A percentile compares a stretch with the other conserved stretches of the same genome.
Conservation (phyloP, 2,329 filamentous ascomycete species). For the Furcasterigmium furcatum region DNA sequence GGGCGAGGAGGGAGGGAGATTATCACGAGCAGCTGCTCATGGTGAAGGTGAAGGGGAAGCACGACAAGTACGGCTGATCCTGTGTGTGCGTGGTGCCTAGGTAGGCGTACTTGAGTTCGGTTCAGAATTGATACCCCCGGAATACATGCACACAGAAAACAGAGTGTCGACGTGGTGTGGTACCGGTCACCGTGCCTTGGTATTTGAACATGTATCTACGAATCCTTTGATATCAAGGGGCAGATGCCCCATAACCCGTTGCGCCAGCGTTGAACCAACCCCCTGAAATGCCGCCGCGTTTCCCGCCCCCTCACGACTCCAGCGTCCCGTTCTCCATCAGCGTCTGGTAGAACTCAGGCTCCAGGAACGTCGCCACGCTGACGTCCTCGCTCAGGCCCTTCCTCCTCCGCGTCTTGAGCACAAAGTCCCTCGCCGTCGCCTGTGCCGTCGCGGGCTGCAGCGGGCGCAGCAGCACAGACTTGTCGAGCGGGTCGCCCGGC, state of each 20-base stretch:
- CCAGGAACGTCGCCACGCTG: conserved; percentile 91
- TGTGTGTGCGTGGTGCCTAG: no score
- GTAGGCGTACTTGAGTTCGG: no score
- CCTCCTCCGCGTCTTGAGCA: conserved; percentile 87
- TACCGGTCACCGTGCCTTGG: neutral
- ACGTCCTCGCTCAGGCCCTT: conserved; percentile 97
- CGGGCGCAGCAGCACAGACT: conserved; percentile 75
- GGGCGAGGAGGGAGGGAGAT: conserved; percentile 78
- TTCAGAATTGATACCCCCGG: no score
- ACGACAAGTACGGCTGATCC: conserved; percentile 70
- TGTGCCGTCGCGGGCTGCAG: conserved; percentile 85
- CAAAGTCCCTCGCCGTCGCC: conserved; percentile 91
- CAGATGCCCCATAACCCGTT: neutral
- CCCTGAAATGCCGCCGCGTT: conserved; percentile 3
- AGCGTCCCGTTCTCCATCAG: conserved; percentile 86
- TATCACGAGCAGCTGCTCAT: conserved; percentile 86
- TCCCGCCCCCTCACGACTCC: conserved; percentile 37
- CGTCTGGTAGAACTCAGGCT: conserved; percentile 87
- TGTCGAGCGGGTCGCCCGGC: conserved; percentile 90
- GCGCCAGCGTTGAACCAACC: neutral
- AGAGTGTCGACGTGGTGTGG: neutral
- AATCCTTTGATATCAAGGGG: neutral
- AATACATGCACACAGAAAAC: neutral
- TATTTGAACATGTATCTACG: neutral
- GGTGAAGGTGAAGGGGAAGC: conserved; percentile 87